Evolutionary conservation across 179 eudicot species (phyloP).

Genomic region (Camellia oleifera): DNA sequence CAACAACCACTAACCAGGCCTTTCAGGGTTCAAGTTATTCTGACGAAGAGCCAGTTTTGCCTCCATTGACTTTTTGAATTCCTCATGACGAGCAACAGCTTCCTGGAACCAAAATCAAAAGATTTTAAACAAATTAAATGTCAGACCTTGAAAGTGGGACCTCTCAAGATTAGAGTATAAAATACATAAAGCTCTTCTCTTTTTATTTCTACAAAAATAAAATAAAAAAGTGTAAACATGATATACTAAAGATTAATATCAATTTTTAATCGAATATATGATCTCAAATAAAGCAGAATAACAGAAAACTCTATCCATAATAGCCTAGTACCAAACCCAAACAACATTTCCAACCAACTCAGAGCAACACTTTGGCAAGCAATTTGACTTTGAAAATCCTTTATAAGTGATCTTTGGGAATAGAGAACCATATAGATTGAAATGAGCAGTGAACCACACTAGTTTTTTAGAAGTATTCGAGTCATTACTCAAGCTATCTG

Average conservation of each 20-base stretch:
- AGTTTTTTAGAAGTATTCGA: background rate
- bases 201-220: background rate
- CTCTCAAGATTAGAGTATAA: background rate
- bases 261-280: background rate
- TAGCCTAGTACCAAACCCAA: background rate
- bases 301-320: background rate
- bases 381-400: background rate
- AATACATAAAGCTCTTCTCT: too few species aligned
- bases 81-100: slow-evolving; percentile 82
- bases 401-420: background rate
- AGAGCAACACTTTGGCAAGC: background rate
- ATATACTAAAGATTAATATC: background rate
- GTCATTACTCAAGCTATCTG: background rate
- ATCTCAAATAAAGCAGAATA: background rate
- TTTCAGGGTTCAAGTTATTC: slow-evolving; percentile 83
- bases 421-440: slow-evolving; percentile 6
- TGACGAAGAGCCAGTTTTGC: slow-evolving; percentile 81
- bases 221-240: background rate
- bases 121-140: background rate
- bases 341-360: background rate
- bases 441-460: background rate
- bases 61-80: slow-evolving; percentile 76
- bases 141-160: slow-evolving; percentile 3
- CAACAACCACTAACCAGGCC: slow-evolving; percentile 64
- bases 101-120: slow-evolving; percentile 44